Percentiles rank a stretch among this genome's conserved stretches.
Evolutionary conservation across 2,329 filamentous ascomycete species (phyloP).

Genomic region (Bertia moriformis): DNA sequence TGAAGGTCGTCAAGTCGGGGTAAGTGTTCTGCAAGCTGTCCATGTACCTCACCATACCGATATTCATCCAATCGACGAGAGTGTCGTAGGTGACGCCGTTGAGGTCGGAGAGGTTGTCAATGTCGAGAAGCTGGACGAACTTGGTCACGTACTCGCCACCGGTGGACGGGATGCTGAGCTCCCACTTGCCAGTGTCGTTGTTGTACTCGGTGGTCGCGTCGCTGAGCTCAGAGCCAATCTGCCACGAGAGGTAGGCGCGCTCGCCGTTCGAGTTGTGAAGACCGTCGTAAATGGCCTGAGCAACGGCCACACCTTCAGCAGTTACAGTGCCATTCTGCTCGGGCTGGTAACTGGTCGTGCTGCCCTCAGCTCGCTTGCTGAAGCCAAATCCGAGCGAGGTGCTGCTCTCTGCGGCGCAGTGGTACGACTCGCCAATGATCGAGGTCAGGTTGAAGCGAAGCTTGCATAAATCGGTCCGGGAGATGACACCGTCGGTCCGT

Average conservation of each 20-base stretch:
- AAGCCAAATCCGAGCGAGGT: conserved; percentile 10
- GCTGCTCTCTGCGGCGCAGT: conserved; percentile 12
- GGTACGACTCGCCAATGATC: conserved; percentile 16
- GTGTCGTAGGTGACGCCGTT: conserved; percentile 38
- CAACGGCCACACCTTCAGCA: conserved; percentile 16
- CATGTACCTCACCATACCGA: conserved; percentile 28
- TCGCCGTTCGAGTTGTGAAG: conserved; percentile 15
- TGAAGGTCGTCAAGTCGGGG: conserved; percentile 34
- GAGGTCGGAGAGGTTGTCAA: conserved; percentile 24
- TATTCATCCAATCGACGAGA: conserved; percentile 35
- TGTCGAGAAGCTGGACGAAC: conserved; percentile 22
- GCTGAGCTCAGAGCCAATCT: conserved; percentile 14
- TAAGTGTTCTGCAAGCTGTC: conserved; percentile 36
- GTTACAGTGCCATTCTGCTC: conserved; percentile 19
- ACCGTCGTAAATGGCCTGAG: conserved; percentile 17
- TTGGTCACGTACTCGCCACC: conserved; percentile 22
- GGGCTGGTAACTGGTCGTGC: conserved; percentile 13
- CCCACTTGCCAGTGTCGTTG: conserved; percentile 15
- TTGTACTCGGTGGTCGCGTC: conserved; percentile 17
- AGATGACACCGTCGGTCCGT: conserved; percentile 33
- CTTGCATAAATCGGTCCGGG: conserved; percentile 18
- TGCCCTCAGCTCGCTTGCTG: conserved; percentile 7
- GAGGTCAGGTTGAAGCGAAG: conserved; percentile 15
- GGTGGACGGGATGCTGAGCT: conserved; percentile 13
- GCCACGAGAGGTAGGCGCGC: conserved; percentile 19